These are phyloP conservation scores for Imleria badia DNA, from an alignment of 768 basidiomycete species.

Conservation along the genomic window DNA sequence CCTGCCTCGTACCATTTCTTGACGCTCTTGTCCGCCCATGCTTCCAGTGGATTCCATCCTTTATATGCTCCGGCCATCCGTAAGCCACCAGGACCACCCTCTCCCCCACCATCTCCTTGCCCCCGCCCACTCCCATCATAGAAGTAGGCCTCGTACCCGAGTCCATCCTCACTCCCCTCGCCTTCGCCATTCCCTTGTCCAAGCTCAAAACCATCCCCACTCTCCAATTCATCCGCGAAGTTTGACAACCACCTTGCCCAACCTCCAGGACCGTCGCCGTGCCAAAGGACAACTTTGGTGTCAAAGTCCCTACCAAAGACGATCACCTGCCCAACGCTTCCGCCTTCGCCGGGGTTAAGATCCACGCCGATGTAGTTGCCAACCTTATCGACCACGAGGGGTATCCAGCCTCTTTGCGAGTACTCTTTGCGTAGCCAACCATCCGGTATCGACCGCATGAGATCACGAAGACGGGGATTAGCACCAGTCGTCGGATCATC, in stretches of 20 bases:
- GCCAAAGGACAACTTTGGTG: constrained; percentile 93
- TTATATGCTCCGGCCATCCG: constrained; percentile 81
- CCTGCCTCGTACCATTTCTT: constrained; percentile 85
- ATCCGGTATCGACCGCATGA: constrained; percentile 88
- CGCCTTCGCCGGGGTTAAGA: constrained; percentile 78
- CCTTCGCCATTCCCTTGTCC: constrained; percentile 55
- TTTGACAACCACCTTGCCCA: constrained; percentile 94
- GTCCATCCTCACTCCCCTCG: constrained; percentile 77
- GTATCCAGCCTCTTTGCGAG: constrained; percentile 95
- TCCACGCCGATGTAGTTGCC: constrained; percentile 98
- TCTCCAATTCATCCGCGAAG: constrained; percentile 92
- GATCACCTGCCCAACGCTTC: constrained; percentile 88
- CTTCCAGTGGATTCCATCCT: constrained; percentile 92
- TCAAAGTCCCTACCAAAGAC: constrained; percentile 99
- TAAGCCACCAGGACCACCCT: constrained; percentile 67
- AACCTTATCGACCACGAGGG: constrained; percentile 87
- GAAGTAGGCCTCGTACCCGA: constrained; percentile 88
- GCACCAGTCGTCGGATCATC: constrained; percentile 83
- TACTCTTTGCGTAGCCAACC: constrained; percentile 88
- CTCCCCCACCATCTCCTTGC: constrained; percentile 76
- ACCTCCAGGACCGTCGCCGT: constrained; percentile 84
- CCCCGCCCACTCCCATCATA: constrained; percentile 77
- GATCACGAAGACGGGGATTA: constrained; percentile 65
- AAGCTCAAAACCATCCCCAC: constrained; percentile 84
- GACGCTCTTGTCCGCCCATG: constrained; percentile 88